Base-by-base conservation (phyloP, 2,329 filamentous ascomycete species). In the Epicoccum nigrum region DNA sequence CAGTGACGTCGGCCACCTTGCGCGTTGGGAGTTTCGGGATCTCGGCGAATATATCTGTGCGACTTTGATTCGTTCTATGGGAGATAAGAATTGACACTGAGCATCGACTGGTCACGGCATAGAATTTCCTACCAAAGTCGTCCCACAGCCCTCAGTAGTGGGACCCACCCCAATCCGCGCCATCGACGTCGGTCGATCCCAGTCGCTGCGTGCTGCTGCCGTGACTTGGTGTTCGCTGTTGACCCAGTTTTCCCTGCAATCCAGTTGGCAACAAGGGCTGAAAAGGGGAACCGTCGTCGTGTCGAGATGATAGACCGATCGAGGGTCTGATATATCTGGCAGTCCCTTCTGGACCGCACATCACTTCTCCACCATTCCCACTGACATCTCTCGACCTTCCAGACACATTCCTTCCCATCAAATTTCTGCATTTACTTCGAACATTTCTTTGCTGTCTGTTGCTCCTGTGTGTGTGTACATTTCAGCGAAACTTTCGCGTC, bases 161-260 rank as follows among this genome's bases (percentile, higher is more conserved):
- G 37, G 42, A 33, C 27, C 48, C 48, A 51, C 48, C 23, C 13
- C 15, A 16, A 45, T 45, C 23, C 25, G 42, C 51, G 51, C 54
- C 54, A 49, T 56, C 43, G 28, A 54, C 43, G 43, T 51, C 33
- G 45, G 42, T 41, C 37, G 48, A 42, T 45, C 42, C 37, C 42
- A 40, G 38, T 32, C 4, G 41, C 21, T 37, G 43, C n/a, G n/a
- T 45, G 20, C 32, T 38, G 27, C 46, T 43, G 46, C 31, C 17
- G 46, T 48, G 35, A 54, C 54, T 56, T 55, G 52, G 30, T 55
- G 43, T 35, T 31, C 32, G 35, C 51, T 31, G 17, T 41, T 28
- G 55, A 46, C 56, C 56, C 56, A 58, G 42, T 52, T 56, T 56
- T 58, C 43, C 39, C 33, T 23, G 45, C 41, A 46, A 46, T 46